Conservation (phyloP, 495 filamentous ascomycete species). For the Xylaria intraflava region DNA sequence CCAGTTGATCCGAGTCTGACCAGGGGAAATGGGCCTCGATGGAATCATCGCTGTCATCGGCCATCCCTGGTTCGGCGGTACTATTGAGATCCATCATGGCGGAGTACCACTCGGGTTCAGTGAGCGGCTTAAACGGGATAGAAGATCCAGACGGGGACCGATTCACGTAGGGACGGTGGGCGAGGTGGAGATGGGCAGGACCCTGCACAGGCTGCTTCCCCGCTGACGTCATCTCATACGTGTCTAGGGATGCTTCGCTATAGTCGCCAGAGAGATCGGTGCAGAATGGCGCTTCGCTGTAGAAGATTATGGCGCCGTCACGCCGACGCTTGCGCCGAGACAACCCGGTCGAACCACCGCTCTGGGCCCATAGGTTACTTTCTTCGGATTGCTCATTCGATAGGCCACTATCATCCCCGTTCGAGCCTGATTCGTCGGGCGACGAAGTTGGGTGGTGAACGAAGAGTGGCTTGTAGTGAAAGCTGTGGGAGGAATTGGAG, state of each 20-base stretch:
- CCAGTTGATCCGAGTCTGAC: slow-evolving; percentile 26
- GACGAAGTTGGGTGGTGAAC: slow-evolving; percentile 37
- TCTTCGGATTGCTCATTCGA: slow-evolving; percentile 29
- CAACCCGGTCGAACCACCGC: slow-evolving; percentile 33
- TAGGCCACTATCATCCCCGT: slow-evolving; percentile 32
- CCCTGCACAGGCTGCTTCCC: slow-evolving; percentile 20
- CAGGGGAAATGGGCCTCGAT: slow-evolving; percentile 32
- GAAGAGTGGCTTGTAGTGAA: slow-evolving; percentile 62
- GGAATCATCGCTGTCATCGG: slow-evolving; percentile 25
- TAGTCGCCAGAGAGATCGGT: slow-evolving; percentile 67
- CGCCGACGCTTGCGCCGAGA: slow-evolving; percentile 39
- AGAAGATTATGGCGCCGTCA: slow-evolving; percentile 74
- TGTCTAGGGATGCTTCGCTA: slow-evolving; percentile 30
- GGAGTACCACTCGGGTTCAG: slow-evolving; percentile 17
- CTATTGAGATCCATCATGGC: slow-evolving; percentile 11
- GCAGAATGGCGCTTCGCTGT: slow-evolving; percentile 66
- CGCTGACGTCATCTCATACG: slow-evolving; percentile 34
- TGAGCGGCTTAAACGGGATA: slow-evolving; percentile 38
- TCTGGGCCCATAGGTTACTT: slow-evolving; percentile 37
- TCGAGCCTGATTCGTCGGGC: slow-evolving; percentile 34
- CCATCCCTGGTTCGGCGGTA: slow-evolving; percentile 15
- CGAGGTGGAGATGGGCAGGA: slow-evolving; percentile 15
- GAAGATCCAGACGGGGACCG: slow-evolving; percentile 39
- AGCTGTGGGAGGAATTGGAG: slow-evolving; percentile 37
- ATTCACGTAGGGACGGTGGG: slow-evolving; percentile 18